Evolutionary conservation across 2,329 filamentous ascomycete genomes (phyloP).

Genomic region (Uncinocarpus reesii): DNA sequence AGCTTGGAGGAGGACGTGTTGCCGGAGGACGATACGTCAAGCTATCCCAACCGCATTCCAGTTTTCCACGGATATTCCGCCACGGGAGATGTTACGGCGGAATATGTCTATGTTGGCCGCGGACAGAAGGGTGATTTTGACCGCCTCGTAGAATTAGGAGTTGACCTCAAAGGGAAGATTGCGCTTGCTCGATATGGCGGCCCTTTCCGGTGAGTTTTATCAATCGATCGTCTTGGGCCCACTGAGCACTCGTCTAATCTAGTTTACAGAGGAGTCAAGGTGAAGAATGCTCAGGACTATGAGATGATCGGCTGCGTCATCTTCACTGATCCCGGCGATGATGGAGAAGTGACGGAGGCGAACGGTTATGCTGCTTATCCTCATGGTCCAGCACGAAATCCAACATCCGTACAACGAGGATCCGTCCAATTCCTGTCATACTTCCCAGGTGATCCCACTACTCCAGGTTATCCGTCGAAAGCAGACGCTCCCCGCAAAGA

Average conservation of each 20-base stretch:
- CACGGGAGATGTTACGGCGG: slow-evolving; percentile 38
- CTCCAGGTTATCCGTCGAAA: slow-evolving; percentile 27
- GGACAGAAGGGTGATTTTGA: slow-evolving; percentile 38
- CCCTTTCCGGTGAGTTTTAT: slow-evolving; percentile 25
- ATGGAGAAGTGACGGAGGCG: slow-evolving; percentile 39
- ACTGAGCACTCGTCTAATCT: background rate
- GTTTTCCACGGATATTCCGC: slow-evolving; percentile 42
- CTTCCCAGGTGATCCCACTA: slow-evolving; percentile 23
- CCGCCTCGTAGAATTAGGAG: slow-evolving; percentile 32
- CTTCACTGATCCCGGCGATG: slow-evolving; percentile 39
- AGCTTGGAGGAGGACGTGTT: slow-evolving; percentile 21
- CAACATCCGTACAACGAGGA: slow-evolving; percentile 39
- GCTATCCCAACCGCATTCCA: slow-evolving; percentile 30
- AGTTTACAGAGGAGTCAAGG: slow-evolving; percentile 35
- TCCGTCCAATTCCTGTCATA: slow-evolving; percentile 31
- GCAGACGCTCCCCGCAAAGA: slow-evolving; percentile 22
- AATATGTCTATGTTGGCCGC: slow-evolving; percentile 40
- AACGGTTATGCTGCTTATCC: slow-evolving; percentile 39
- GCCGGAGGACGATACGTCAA: slow-evolving; percentile 19
- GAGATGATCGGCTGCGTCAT: slow-evolving; percentile 39
- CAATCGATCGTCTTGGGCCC: background rate
- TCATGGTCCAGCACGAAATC: slow-evolving; percentile 37
- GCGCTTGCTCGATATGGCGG: slow-evolving; percentile 40
- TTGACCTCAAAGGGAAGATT: slow-evolving; percentile 40
- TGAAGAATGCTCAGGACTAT: slow-evolving; percentile 39